phyloP scores from a whole-genome alignment of 306 rosid genomes.

The Morella rubra region DNA sequence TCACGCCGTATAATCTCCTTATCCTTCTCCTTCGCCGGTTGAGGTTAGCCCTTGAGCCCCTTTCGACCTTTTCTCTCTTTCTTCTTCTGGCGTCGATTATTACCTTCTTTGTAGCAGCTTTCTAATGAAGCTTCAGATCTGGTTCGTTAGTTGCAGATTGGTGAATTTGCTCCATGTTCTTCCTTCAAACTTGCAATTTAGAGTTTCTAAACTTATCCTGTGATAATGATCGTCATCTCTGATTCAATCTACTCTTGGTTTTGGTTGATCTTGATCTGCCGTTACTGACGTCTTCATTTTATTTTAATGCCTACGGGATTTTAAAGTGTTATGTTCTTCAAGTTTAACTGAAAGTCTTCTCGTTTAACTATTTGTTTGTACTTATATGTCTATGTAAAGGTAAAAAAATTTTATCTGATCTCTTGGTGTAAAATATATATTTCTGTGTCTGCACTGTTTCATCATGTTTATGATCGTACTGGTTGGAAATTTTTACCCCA shows the following conservation, averaged over 20 bases:
- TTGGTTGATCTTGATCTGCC: conserved; percentile 55
- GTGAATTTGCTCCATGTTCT: conserved; percentile 13
- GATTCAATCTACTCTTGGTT: conserved; percentile 7
- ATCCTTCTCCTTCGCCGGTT: conserved; percentile 4
- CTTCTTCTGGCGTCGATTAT: neutral
- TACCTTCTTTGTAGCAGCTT: neutral
- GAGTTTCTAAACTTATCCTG: neutral
- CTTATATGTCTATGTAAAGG: no score
- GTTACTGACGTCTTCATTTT: neutral
- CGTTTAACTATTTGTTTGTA: neutral
- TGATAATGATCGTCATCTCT: neutral
- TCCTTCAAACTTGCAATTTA: neutral
- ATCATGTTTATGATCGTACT: no score
- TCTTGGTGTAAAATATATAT: no score
- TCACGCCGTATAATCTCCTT: conserved; percentile 34
- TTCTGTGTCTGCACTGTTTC: no score
- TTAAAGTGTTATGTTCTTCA: neutral
- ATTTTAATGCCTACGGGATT: conserved; percentile 2
- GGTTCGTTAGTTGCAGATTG: conserved; percentile 13
- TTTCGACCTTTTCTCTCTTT: neutral
- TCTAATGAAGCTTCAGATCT: conserved; percentile 48
- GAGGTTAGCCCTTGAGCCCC: conserved; percentile 37
- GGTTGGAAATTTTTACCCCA: no score
- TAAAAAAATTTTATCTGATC: no score
- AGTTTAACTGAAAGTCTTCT: neutral